These are phyloP conservation scores for Schizothecium vesticola DNA, from an alignment of 495 filamentous ascomycete species.

Conservation along the genomic window DNA sequence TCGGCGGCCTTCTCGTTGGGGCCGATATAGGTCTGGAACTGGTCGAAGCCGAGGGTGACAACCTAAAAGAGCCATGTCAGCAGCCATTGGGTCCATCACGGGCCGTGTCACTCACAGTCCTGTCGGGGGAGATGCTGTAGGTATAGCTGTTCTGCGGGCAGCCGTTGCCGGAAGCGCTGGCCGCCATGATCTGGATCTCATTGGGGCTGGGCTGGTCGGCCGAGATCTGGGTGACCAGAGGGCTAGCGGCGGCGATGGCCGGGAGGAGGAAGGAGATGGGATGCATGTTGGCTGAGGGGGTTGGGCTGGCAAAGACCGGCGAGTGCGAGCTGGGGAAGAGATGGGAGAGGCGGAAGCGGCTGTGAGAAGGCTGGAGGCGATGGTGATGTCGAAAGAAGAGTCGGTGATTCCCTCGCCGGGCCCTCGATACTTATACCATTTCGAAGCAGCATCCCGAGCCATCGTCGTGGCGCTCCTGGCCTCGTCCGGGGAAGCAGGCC, in stretches of 20 bases:
- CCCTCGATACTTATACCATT: constrained; percentile 31
- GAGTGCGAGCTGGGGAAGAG: neutral
- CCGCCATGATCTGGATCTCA: constrained; percentile 47
- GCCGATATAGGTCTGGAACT: constrained; percentile 54
- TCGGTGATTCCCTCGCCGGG: constrained; percentile 25
- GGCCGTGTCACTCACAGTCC: constrained; percentile 34
- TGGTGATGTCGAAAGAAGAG: constrained; percentile 22
- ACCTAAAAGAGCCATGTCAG: constrained; percentile 28
- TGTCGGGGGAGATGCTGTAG: constrained; percentile 46
- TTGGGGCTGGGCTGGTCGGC: constrained; percentile 33
- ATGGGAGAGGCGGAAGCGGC: constrained; percentile 5
- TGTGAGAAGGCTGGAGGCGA: constrained; percentile 23
- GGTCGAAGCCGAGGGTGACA: constrained; percentile 54
- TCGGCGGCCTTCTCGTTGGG: constrained; percentile 34
- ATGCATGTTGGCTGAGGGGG: constrained; percentile 35
- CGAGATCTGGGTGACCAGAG: constrained; percentile 30
- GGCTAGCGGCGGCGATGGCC: constrained; percentile 42
- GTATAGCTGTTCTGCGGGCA: constrained; percentile 50
- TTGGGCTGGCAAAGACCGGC: constrained; percentile 3
- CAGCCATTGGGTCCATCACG: neutral
- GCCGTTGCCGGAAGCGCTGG: constrained; percentile 55
- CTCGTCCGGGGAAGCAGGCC: constrained; percentile 8
- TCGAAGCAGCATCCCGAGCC: neutral
- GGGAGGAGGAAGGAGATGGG: constrained; percentile 40
- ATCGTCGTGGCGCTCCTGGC: neutral